Evolutionary conservation across 208 protist genomes (phyloP), one percentile per base, ranked within the genome.

Genomic region (Acanthamoeba lenticulata): DNA sequence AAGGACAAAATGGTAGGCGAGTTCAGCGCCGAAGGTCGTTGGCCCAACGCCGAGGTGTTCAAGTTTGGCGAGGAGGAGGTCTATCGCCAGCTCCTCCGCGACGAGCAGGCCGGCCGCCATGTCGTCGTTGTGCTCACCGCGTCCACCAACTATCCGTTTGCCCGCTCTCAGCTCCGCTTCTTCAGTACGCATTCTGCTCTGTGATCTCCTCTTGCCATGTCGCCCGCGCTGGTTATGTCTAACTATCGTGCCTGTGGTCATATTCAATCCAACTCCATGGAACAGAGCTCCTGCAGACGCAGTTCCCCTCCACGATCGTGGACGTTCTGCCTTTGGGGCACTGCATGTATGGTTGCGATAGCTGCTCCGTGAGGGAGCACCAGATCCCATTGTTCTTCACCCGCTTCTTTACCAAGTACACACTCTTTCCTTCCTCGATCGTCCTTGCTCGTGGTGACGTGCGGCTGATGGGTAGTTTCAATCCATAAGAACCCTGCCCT

Each of bases 341-440:
- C 32, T 94, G 90, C 69, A 94, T 94, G 90, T 94, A 88, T 29
- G 90, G 90, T 24, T 94, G 90, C 24, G 69, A 81, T 36, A 94
- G 90, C 72, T 94, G 90, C 47, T 44, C 40, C 3, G 49, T 72
- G 11, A 52, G 36, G 27, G 90, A 94, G 32, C 90, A 94, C 47
- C 90, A 67, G 15, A 86, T 86, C 11, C 90, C 90, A 36, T 36
- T 86, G 27, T 86, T 86, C 69, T 94, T 94, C 34, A 86, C 90
- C 42, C 62, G 90, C n/a, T 94, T 72, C 52, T 72, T 79, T 36
- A 65, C 81, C 5, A 90, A 65, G 81, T 90, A 65, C 36, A 21
- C 52, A 60, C 15, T 27, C 21, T 60, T 2, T 1, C 29, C 40
- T 4, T 29, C 42, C 1, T n/a, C 11, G 24, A 34, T 85, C 0